Percentiles rank a stretch among this genome's conserved stretches.
phyloP scores from a whole-genome alignment of 129 eudicot genomes.

The Escallonia rubra region DNA sequence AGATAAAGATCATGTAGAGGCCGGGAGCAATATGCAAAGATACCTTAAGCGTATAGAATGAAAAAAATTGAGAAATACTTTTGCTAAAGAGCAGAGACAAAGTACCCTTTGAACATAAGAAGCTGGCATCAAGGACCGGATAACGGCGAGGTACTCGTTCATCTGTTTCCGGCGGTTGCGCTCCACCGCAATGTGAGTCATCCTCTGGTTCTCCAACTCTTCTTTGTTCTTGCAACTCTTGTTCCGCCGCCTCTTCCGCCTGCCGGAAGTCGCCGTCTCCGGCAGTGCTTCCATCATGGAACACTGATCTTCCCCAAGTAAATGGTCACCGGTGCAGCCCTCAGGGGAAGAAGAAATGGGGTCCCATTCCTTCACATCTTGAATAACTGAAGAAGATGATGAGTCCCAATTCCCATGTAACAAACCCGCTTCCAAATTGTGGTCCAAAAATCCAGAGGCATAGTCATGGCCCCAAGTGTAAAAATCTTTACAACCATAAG shows the following conservation, averaged over 20 bases:
- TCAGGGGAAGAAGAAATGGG: slow-evolving; percentile 40
- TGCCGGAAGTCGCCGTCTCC: slow-evolving; percentile 1
- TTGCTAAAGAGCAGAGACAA: not conserved
- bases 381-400: slow-evolving; percentile 29
- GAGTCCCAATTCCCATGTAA: slow-evolving; percentile 21
- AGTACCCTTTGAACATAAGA: slow-evolving; percentile 73
- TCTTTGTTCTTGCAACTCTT: slow-evolving; percentile 60
- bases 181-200: slow-evolving; percentile 89
- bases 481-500: slow-evolving; percentile 16
- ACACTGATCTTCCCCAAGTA: not conserved
- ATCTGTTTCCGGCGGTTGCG: slow-evolving; percentile 82
- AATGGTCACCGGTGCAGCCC: slow-evolving; percentile 11
- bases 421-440: not conserved
- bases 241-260: slow-evolving; percentile 45
- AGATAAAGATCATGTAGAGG: too few relatives aligned
- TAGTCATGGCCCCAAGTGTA: slow-evolving; percentile 16
- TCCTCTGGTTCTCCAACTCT: slow-evolving; percentile 76
- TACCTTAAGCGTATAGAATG: too few relatives aligned
- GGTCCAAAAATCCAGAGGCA: slow-evolving; percentile 6
- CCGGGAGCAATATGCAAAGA: too few relatives aligned
- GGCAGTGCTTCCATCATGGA: slow-evolving; percentile 8
- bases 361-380: slow-evolving; percentile 22
- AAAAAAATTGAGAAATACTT: not conserved
- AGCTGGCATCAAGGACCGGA: slow-evolving; percentile 74
- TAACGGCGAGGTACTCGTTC: slow-evolving; percentile 71